phyloP scores from a whole-genome alignment of 2,329 filamentous ascomycete genomes.

The Ophiosphaerella narmari region DNA sequence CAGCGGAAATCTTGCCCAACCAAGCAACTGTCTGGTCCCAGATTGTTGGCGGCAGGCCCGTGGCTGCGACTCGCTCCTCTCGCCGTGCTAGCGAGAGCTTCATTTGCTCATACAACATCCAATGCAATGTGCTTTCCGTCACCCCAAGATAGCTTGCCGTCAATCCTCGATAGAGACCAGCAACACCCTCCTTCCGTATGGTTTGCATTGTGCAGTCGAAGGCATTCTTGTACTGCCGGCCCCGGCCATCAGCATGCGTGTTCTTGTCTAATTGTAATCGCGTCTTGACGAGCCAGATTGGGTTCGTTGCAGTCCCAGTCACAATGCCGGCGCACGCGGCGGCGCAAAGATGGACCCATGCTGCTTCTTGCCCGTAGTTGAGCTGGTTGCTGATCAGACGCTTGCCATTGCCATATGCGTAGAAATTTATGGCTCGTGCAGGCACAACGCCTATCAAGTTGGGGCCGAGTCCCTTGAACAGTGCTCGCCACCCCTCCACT shows the following conservation, averaged over 20 bases:
- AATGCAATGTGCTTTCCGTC: constrained; percentile 87
- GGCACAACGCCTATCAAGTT: constrained; percentile 90
- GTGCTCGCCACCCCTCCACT: constrained; percentile 79
- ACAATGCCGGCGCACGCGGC: constrained; percentile 79
- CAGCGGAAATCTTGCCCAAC: constrained; percentile 78
- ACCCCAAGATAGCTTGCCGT: constrained; percentile 91
- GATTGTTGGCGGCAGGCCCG: constrained; percentile 65
- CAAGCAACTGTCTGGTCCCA: constrained; percentile 79
- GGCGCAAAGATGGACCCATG: constrained; percentile 77
- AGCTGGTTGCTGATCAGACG: constrained; percentile 75
- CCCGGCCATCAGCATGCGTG: constrained; percentile 63
- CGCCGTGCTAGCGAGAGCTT: constrained; percentile 73
- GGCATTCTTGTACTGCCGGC: constrained; percentile 82
- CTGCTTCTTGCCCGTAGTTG: constrained; percentile 70
- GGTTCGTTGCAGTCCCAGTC: constrained; percentile 90
- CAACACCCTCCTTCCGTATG: constrained; percentile 76
- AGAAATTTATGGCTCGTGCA: constrained; percentile 91
- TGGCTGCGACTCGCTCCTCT: constrained; percentile 60
- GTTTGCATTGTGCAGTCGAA: constrained; percentile 86
- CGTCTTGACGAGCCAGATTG: constrained; percentile 96
- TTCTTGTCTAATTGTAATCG: constrained; percentile 90
- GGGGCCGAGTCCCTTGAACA: constrained; percentile 92
- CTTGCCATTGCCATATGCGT: constrained; percentile 91
- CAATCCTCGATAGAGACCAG: constrained; percentile 85
- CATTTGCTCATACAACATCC: constrained; percentile 92